Evolutionary conservation across 2,329 filamentous ascomycete genomes (phyloP).

Genomic region (Alternaria arbusti): DNA sequence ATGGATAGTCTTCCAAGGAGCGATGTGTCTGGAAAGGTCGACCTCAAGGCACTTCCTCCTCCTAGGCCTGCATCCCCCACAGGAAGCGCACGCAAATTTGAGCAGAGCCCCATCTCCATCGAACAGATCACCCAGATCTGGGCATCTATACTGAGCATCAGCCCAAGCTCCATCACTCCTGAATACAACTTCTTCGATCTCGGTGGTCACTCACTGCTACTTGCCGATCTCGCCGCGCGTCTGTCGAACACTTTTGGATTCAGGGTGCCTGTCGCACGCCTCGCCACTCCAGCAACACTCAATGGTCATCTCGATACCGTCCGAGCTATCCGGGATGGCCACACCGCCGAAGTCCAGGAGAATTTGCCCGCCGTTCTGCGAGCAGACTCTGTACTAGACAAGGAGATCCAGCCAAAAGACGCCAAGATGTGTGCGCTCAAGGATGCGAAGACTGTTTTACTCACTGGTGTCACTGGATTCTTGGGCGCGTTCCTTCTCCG

Average conservation of each 20-base stretch:
- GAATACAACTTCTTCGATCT: conserved; percentile 83
- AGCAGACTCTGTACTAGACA: conserved; percentile 70
- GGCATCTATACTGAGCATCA: conserved; percentile 73
- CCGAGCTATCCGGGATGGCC: conserved; percentile 72
- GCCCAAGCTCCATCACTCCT: conserved; percentile 65
- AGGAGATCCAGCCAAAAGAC: conserved; percentile 68
- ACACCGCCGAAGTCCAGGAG: conserved; percentile 76
- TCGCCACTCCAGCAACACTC: conserved; percentile 75
- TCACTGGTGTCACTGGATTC: conserved; percentile 80
- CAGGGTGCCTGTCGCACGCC: conserved; percentile 71
- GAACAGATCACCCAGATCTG: conserved; percentile 74
- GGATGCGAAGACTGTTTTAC: conserved; percentile 70
- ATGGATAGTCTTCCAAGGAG: conserved; percentile 75
- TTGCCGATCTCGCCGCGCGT: conserved; percentile 77
- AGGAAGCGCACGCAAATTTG: conserved; percentile 55
- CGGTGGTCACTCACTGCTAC: conserved; percentile 76
- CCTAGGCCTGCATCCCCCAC: conserved; percentile 60
- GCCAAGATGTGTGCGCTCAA: conserved; percentile 64
- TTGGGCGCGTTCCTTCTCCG: conserved; percentile 76
- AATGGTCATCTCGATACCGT: conserved; percentile 75
- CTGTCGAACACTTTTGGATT: conserved; percentile 75
- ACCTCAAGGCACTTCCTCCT: conserved; percentile 73
- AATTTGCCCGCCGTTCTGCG: conserved; percentile 74
- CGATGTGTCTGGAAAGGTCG: conserved; percentile 79
- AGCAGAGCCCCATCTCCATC: conserved; percentile 69